A percentile compares a stretch with the other conserved stretches of the same genome.
These are phyloP conservation scores for Aspergillus sergii DNA, from an alignment of 2,329 filamentous ascomycete species.

Conservation along the genomic window DNA sequence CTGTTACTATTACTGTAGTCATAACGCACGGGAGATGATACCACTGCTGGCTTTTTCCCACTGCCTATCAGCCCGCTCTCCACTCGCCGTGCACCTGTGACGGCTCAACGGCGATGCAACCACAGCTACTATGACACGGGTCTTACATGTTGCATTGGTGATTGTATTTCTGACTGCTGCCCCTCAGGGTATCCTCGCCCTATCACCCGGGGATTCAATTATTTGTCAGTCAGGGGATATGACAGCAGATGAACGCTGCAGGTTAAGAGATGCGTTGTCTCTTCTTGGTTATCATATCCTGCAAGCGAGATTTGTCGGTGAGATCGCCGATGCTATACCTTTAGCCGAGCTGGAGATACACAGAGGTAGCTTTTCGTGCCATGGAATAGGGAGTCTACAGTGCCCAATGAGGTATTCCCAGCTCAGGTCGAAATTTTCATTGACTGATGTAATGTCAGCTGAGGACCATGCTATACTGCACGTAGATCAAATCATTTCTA, in stretches of 20 bases:
- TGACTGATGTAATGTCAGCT: neutral
- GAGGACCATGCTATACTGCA: constrained; percentile 2
- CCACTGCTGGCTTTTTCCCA: neutral
- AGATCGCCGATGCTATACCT: neutral
- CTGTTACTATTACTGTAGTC: neutral
- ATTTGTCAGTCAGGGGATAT: constrained; percentile 1
- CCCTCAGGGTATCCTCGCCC: neutral
- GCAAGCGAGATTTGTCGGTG: neutral
- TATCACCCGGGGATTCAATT: neutral
- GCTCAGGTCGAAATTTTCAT: neutral
- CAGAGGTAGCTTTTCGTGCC: neutral
- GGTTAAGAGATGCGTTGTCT: neutral
- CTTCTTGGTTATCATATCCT: neutral
- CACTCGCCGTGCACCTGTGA: constrained; percentile 4
- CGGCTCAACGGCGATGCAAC: constrained; percentile 9
- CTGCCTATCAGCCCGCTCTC: neutral
- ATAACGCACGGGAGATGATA: neutral
- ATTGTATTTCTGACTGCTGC: neutral
- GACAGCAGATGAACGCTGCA: neutral
- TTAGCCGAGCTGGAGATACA: neutral
- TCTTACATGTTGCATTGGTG: constrained; percentile 1
- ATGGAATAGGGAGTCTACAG: neutral
- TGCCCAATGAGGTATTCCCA: constrained; percentile 2
- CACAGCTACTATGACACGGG: neutral
- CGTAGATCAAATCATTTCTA: constrained; percentile 2